Conservation (phyloP, 202 grass and related monocot species). For the Setaria viridis region DNA sequence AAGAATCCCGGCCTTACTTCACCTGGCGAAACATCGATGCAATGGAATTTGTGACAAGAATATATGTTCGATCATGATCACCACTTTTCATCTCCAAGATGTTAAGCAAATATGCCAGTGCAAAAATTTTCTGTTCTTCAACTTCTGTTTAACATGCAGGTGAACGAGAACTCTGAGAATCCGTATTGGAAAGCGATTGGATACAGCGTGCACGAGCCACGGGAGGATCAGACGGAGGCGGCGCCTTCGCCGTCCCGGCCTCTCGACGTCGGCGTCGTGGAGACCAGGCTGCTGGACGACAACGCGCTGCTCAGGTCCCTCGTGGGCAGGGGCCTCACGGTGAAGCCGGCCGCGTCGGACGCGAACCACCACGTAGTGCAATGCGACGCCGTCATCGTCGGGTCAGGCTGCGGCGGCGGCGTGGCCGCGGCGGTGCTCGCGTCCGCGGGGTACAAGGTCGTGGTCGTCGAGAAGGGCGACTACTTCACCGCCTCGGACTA, state of each 20-base stretch:
- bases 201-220: conserved; percentile 54
- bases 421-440: conserved; percentile 84
- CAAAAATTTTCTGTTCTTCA: background rate
- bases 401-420: conserved; percentile 81
- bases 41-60: background rate
- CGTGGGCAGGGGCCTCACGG: conserved; percentile 56
- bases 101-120: background rate
- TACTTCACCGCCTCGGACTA: conserved; percentile 78
- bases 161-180: conserved; percentile 74
- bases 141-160: conserved; percentile 50
- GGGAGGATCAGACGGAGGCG: conserved; percentile 24
- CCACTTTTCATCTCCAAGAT: background rate
- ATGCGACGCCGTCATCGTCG: conserved; percentile 81
- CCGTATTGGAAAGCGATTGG: conserved; percentile 83
- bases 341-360: conserved; percentile 36
- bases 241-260: conserved; percentile 45
- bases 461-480: conserved; percentile 88
- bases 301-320: conserved; percentile 64
- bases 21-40: background rate
- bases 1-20: background rate
- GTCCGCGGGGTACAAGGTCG: conserved; percentile 70
- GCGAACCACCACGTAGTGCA: conserved; percentile 44
- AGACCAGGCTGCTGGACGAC: conserved; percentile 59
- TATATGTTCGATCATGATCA: background rate
- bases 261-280: conserved; percentile 65